Percentiles rank a stretch among this genome's conserved stretches.
Evolutionary conservation across 2,329 filamentous ascomycete genomes (phyloP).

Genomic region (Phyllosticta capitalensis): DNA sequence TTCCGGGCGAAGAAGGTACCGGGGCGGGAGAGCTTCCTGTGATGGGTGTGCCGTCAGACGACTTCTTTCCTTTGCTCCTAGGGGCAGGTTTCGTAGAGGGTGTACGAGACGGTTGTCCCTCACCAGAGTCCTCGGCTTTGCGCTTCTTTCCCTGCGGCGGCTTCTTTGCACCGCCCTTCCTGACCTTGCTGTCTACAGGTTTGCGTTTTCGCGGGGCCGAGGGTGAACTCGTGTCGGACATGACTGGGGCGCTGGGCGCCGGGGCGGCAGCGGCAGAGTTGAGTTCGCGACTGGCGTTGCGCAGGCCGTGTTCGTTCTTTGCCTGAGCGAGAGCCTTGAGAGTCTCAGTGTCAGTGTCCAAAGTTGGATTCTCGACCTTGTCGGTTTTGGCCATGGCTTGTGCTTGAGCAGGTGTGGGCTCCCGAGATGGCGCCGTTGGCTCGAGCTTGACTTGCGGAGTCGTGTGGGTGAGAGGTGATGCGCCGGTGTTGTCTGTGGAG

Average conservation of each 20-base stretch:
- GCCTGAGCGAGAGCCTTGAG: conserved; percentile 35
- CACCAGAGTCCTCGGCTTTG: conserved; percentile 28
- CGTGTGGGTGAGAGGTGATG: conserved; percentile 18
- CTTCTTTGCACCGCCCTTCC: conserved; percentile 33
- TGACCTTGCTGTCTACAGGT: conserved; percentile 13
- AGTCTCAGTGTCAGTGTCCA: conserved; percentile 31
- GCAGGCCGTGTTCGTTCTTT: conserved; percentile 37
- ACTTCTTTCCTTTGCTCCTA: conserved; percentile 27
- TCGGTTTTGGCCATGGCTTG: conserved; percentile 24
- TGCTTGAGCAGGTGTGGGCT: conserved; percentile 30
- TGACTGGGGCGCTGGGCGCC: neutral
- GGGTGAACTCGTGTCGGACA: conserved; percentile 18
- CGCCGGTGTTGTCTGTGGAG: conserved; percentile 14
- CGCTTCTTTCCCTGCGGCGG: conserved; percentile 29
- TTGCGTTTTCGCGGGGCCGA: conserved; percentile 34
- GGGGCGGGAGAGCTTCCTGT: conserved; percentile 34
- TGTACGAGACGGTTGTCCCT: conserved; percentile 28
- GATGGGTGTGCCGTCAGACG: conserved; percentile 28
- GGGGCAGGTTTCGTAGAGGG: conserved; percentile 30
- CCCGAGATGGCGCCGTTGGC: conserved; percentile 17
- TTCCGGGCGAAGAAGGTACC: conserved; percentile 22
- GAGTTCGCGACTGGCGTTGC: conserved; percentile 30
- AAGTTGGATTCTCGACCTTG: conserved; percentile 23
- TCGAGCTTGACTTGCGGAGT: conserved; percentile 33
- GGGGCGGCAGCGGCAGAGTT: conserved; percentile 22